Evolutionary conservation across 2,329 filamentous ascomycete genomes (phyloP).

Genomic region (Xylariaceae sp.): DNA sequence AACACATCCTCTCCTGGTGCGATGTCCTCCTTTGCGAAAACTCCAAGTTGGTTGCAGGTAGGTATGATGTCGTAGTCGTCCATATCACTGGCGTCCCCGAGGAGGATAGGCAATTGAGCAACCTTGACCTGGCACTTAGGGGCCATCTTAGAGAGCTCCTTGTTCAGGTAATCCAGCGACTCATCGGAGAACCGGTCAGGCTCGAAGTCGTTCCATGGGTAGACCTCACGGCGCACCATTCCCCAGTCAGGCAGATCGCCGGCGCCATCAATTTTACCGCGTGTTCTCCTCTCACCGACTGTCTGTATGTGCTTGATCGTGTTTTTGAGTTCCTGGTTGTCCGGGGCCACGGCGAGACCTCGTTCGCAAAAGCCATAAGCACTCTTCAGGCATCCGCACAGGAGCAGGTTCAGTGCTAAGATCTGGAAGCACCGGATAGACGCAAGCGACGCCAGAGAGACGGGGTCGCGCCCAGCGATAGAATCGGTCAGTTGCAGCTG

Average conservation of each 20-base stretch:
- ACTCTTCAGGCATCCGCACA: constrained; percentile 64
- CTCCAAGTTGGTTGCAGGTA: constrained; percentile 72
- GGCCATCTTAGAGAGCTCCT: constrained; percentile 60
- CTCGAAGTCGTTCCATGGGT: constrained; percentile 63
- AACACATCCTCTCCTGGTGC: constrained; percentile 70
- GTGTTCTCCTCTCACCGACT: constrained; percentile 46
- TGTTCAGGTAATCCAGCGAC: constrained; percentile 67
- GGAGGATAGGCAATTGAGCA: constrained; percentile 68
- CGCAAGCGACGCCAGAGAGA: constrained; percentile 43
- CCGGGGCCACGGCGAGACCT: constrained; percentile 51
- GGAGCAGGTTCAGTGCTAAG: constrained; percentile 51
- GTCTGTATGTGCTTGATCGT: constrained; percentile 50
- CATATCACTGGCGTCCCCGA: constrained; percentile 48
- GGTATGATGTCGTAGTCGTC: constrained; percentile 46
- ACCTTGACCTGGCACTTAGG: constrained; percentile 77
- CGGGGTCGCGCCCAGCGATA: constrained; percentile 32
- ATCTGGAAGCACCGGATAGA: constrained; percentile 57
- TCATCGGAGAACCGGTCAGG: constrained; percentile 66
- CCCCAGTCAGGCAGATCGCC: constrained; percentile 63
- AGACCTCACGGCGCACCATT: constrained; percentile 63
- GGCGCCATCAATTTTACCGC: constrained; percentile 42
- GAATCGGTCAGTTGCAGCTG: constrained; percentile 33
- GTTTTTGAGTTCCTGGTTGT: constrained; percentile 51
- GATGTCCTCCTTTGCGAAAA: constrained; percentile 84
- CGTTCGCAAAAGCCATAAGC: constrained; percentile 60